Evolutionary conservation across 129 eudicot genomes (phyloP).

Genomic region (Escallonia rubra): DNA sequence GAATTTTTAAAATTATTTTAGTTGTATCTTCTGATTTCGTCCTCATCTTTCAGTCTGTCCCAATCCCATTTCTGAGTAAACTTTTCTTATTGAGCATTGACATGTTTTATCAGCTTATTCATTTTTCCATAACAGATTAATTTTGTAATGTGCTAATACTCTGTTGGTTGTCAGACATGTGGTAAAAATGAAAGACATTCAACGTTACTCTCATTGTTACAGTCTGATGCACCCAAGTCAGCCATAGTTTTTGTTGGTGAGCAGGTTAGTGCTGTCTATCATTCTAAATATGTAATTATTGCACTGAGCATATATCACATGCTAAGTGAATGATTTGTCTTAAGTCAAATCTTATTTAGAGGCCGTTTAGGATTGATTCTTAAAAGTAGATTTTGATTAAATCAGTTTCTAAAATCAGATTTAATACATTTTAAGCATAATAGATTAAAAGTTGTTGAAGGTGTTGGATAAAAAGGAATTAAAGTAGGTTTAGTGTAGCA

Average conservation of each 20-base stretch:
- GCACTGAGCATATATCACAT: not conserved
- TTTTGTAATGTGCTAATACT: conserved; percentile 11
- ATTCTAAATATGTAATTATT: not conserved
- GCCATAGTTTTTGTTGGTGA: conserved; percentile 85
- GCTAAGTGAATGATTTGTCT: not conserved
- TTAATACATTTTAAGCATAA: no score
- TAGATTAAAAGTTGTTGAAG: no score
- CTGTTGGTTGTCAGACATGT: conserved; percentile 49
- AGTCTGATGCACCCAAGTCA: conserved; percentile 77
- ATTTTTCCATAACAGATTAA: not conserved
- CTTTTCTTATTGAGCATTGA: not conserved
- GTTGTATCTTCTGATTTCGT: not conserved
- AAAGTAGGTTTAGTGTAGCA: no score
- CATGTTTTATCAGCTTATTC: not conserved
- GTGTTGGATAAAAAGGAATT: no score
- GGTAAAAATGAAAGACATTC: conserved; percentile 50
- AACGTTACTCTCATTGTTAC: conserved; percentile 55
- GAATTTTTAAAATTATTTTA: not conserved
- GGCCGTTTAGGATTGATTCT: no score
- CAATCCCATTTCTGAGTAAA: not conserved
- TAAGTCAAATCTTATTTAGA: no score
- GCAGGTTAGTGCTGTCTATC: conserved; percentile 55
- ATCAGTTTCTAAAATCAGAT: no score
- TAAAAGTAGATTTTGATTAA: no score
- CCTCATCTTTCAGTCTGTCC: not conserved